These are phyloP conservation scores for Penicillium herquei DNA, from an alignment of 495 filamentous ascomycete genomes.

Conservation along the genomic window DNA sequence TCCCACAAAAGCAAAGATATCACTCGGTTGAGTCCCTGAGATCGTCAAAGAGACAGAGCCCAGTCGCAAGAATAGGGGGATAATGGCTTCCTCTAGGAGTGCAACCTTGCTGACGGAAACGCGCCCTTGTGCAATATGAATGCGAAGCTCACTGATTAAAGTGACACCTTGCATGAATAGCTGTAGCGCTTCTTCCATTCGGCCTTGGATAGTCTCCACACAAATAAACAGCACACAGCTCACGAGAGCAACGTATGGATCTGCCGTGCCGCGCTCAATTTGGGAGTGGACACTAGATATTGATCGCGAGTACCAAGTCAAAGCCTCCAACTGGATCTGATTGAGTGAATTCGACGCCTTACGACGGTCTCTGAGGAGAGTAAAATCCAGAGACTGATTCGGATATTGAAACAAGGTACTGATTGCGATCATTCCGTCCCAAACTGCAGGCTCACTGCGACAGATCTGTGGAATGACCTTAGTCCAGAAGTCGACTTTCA, in stretches of 20 bases:
- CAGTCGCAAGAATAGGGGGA: slow-evolving; percentile 26
- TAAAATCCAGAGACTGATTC: slow-evolving; percentile 15
- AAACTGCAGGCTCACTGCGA: slow-evolving; percentile 53
- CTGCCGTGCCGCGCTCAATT: slow-evolving; percentile 24
- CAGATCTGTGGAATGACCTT: slow-evolving; percentile 52
- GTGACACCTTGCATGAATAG: slow-evolving; percentile 24
- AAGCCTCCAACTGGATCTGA: slow-evolving; percentile 22
- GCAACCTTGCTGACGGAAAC: slow-evolving; percentile 11
- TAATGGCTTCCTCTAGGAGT: slow-evolving; percentile 24
- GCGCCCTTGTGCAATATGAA: slow-evolving; percentile 2
- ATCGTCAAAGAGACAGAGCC: slow-evolving; percentile 20
- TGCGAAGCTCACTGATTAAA: slow-evolving; percentile 23
- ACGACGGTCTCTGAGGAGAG: slow-evolving; percentile 9
- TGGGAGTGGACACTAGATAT: slow-evolving; percentile 34
- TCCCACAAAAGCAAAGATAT: slow-evolving; percentile 9
- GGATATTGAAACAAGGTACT: slow-evolving; percentile 49
- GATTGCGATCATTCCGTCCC: slow-evolving; percentile 52
- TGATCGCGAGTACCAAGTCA: slow-evolving; percentile 34
- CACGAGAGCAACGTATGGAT: slow-evolving; percentile 43
- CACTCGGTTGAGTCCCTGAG: slow-evolving; percentile 15
- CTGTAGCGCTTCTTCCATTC: slow-evolving; percentile 25
- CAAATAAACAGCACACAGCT: slow-evolving; percentile 54
- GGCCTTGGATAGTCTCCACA: slow-evolving; percentile 52
- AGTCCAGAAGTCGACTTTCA: slow-evolving; percentile 53
- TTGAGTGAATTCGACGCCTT: slow-evolving; percentile 2